Evolutionary conservation across 257 asterid species (phyloP), one percentile per base, ranked within the genome.

Genomic region (Rubia yunnanensis): DNA sequence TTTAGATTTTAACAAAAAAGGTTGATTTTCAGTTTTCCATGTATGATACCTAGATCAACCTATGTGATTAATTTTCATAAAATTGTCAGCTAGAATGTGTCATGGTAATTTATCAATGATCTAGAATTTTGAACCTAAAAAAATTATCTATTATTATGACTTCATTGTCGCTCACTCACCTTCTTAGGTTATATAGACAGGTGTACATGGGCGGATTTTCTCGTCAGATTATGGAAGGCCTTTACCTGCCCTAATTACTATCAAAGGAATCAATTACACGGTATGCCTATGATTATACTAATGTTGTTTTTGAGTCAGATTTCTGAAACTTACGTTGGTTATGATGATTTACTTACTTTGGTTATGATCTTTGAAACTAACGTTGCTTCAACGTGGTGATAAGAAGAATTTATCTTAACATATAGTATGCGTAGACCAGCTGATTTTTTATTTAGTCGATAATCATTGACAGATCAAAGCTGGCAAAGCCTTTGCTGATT

Each of bases 401-500:
- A n/a, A 18, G 38, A 56, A 46, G 36, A n/a, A 17, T 41, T 41
- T 1, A 1, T 23, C 5, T 4, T 38, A 8, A 9, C 31, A 18
- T 41, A 0, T 20, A 18, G 27, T 39, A 39, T 39, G 18, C 14
- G 20, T 44, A 44, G 20, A 5, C 52, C 24, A n/a, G 65, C 44
- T 15, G 39, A 39, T 64, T 64, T 70, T 62, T 64, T 59, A 60
- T 30, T 54, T 59, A 41, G 20, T 65, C 48, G 48, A 59, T 59
- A 34, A 32, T 3, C 17, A 44, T 61, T 26, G 64, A 75, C 82
- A 89, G 95, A 72, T 87, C 55, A 61, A 69, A 65, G 94, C 94
- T 70, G 68, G 83, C 68, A 65, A 83, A 71, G 36, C 63, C 17
- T 82, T 79, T 63, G 95, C 86, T 39, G 86, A 87, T 70, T 89